Percentiles rank a stretch among this genome's conserved stretches.
These are phyloP conservation scores for Colletotrichum cuscutae DNA, from an alignment of 2,329 filamentous ascomycete species.

Conservation along the genomic window DNA sequence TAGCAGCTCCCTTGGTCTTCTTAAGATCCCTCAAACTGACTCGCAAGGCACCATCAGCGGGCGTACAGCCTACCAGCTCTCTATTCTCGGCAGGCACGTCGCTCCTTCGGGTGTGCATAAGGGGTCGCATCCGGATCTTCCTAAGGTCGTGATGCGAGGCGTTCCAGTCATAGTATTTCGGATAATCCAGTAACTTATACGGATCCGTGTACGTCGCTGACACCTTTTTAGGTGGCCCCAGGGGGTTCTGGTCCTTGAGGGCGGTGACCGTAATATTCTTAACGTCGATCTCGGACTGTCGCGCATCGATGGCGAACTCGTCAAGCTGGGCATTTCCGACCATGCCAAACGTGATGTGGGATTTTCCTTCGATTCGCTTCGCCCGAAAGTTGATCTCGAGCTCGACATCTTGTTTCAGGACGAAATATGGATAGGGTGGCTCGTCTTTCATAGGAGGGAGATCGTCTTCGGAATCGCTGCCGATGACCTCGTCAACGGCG, in stretches of 20 bases:
- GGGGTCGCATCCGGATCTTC: slow-evolving; percentile 70
- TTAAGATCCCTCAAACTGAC: slow-evolving; percentile 47
- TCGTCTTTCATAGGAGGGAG: slow-evolving; percentile 47
- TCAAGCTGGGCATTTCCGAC: slow-evolving; percentile 65
- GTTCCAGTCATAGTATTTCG: slow-evolving; percentile 69
- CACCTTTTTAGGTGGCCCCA: slow-evolving; percentile 47
- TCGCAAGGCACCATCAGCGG: slow-evolving; percentile 64
- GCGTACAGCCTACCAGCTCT: slow-evolving; percentile 65
- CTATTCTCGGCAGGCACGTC: slow-evolving; percentile 67
- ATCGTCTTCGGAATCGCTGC: slow-evolving; percentile 42
- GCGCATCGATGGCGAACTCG: slow-evolving; percentile 69
- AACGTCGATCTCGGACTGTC: slow-evolving; percentile 68
- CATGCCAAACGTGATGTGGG: slow-evolving; percentile 81
- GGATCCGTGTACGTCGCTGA: slow-evolving; percentile 67
- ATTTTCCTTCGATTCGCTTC: slow-evolving; percentile 79
- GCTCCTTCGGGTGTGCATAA: slow-evolving; percentile 61
- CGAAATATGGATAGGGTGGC: slow-evolving; percentile 54
- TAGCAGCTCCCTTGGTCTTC: slow-evolving; percentile 14
- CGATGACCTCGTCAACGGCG: slow-evolving; percentile 27
- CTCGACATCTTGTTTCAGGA: slow-evolving; percentile 88
- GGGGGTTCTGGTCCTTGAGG: slow-evolving; percentile 39
- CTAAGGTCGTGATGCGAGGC: slow-evolving; percentile 81
- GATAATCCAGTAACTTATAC: slow-evolving; percentile 72
- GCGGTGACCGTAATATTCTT: slow-evolving; percentile 63
- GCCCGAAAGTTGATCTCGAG: slow-evolving; percentile 88